Evolutionary conservation across 129 eudicot species (phyloP).

Genomic region (Escallonia rubra): DNA sequence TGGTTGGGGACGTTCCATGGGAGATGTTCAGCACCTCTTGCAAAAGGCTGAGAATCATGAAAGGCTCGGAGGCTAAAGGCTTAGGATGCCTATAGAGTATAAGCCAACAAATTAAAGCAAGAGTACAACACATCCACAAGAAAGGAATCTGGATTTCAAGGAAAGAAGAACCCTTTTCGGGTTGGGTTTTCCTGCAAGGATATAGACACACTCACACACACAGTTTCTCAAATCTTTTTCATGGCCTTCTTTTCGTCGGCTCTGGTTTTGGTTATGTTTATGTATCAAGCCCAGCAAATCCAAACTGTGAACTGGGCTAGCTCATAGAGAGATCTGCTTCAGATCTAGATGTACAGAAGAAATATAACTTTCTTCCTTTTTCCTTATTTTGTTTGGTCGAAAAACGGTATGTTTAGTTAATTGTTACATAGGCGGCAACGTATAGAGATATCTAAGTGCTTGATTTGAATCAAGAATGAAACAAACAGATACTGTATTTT

Average conservation of each 20-base stretch:
- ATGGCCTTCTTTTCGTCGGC: too few species aligned
- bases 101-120: not conserved
- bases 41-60: constrained; percentile 76
- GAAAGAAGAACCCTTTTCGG: not conserved
- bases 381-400: too few species aligned
- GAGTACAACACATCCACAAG: not conserved
- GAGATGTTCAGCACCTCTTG: constrained; percentile 76
- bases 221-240: too few species aligned
- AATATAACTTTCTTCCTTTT: not conserved
- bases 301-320: constrained; percentile 1
- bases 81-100: constrained; percentile 38
- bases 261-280: not conserved
- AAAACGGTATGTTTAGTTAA: too few species aligned
- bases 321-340: not conserved
- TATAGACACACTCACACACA: too few species aligned
- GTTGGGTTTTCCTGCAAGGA: not conserved
- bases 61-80: constrained; percentile 63
- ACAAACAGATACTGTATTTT: too few species aligned
- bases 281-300: not conserved
- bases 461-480: too few species aligned
- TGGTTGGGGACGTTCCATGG: constrained; percentile 91
- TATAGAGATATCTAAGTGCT: too few species aligned
- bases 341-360: constrained; percentile 3
- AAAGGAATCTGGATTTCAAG: not conserved
- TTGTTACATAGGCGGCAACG: too few species aligned